Evolutionary conservation across 2,329 filamentous ascomycete genomes (phyloP).

Genomic region (Aspergillus caelatus): DNA sequence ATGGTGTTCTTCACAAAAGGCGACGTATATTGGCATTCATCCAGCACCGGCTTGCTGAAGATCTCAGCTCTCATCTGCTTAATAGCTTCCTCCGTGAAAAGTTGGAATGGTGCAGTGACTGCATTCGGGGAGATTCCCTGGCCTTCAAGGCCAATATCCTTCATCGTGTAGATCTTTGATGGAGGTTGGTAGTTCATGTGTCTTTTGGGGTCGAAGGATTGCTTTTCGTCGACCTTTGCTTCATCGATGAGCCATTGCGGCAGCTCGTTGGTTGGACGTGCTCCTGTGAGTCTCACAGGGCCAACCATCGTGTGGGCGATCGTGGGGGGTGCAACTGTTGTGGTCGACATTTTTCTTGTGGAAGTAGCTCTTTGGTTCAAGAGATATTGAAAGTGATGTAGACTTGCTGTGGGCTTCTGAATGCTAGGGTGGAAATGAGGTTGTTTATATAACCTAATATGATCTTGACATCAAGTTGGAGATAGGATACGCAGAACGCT

Average conservation of each 20-base stretch:
- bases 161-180: conserved; percentile 59
- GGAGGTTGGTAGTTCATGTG: conserved; percentile 58
- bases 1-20: conserved; percentile 55
- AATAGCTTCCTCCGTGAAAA: conserved; percentile 64
- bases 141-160: conserved; percentile 53
- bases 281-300: conserved; percentile 17
- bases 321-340: neutral
- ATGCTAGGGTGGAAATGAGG: neutral
- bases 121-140: conserved; percentile 63
- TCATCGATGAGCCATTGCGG: conserved; percentile 18
- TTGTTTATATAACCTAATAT: neutral
- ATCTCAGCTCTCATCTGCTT: conserved; percentile 63
- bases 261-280: conserved; percentile 17
- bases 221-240: conserved; percentile 5
- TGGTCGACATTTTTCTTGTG: neutral
- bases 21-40: conserved; percentile 60
- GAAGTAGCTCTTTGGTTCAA: neutral
- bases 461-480: neutral
- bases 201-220: conserved; percentile 54
- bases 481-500: neutral
- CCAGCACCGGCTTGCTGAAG: conserved; percentile 56
- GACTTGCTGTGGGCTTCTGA: neutral
- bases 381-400: neutral
- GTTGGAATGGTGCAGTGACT: conserved; percentile 63
- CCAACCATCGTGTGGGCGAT: conserved; percentile 9